Conservation (phyloP, 345 rosid species). For the Limnanthes douglasii region DNA sequence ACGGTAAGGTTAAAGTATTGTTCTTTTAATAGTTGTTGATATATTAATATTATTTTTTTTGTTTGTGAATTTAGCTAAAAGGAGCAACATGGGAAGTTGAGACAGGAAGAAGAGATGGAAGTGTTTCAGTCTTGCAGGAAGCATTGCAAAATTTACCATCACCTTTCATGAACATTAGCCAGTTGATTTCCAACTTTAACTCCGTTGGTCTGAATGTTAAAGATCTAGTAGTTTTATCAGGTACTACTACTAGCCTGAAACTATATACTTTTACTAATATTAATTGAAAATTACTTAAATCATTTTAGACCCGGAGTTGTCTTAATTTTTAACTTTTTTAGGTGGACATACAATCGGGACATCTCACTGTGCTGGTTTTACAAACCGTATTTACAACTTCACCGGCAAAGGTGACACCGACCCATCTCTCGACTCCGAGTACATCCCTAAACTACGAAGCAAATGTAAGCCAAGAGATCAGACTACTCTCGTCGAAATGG, state of each 20-base stretch:
- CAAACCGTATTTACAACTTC: conserved; percentile 27
- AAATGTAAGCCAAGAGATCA: conserved; percentile 21
- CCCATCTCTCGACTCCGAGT: conserved; percentile 25
- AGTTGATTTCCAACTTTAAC: conserved; percentile 15
- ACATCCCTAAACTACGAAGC: conserved; percentile 14
- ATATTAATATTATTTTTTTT: background rate
- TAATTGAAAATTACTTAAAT: background rate
- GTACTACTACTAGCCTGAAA: conserved; percentile 2
- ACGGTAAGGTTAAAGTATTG: no score
- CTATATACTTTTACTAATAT: background rate
- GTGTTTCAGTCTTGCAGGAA: conserved; percentile 19
- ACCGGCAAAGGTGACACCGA: conserved; percentile 32
- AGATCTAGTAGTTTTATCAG: conserved; percentile 25
- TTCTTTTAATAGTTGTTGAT: no score
- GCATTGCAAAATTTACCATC: conserved; percentile 18
- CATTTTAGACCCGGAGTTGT: background rate
- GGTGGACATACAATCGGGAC: conserved; percentile 37
- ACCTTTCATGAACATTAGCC: conserved; percentile 13
- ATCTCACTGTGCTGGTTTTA: conserved; percentile 19
- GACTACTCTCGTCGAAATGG: conserved; percentile 22
- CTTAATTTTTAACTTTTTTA: no score
- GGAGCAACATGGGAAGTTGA: conserved; percentile 52
- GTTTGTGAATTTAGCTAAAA: conserved; percentile 16
- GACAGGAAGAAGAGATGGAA: conserved; percentile 53
- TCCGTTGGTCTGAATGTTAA: conserved; percentile 17